Evolutionary conservation across 2,329 filamentous ascomycete genomes (phyloP).

Genomic region (Blumeria graminis): DNA sequence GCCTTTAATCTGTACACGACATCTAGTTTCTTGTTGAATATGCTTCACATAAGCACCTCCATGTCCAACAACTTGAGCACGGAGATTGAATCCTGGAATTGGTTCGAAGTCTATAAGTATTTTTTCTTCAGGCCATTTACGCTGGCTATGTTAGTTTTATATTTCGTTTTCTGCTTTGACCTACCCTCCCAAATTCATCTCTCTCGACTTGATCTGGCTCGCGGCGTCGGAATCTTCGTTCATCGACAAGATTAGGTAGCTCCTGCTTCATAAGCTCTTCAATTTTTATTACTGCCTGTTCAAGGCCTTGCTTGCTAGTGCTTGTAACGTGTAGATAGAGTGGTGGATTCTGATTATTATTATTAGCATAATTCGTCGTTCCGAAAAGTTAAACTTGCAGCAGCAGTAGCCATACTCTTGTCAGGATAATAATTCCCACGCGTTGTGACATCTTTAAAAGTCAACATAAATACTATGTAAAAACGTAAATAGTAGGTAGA

Average conservation of each 20-base stretch:
- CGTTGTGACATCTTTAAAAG: slow-evolving; percentile 84
- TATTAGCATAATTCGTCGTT: slow-evolving; percentile 5
- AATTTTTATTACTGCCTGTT: slow-evolving; percentile 67
- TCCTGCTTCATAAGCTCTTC: slow-evolving; percentile 93
- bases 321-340: slow-evolving; percentile 91
- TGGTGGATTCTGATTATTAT: slow-evolving; percentile 47
- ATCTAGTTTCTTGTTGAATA: slow-evolving; percentile 85
- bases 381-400: slow-evolving; percentile 31
- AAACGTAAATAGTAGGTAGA: slow-evolving; percentile 21
- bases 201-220: slow-evolving; percentile 62
- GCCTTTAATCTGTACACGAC: slow-evolving; percentile 94
- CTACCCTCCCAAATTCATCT: slow-evolving; percentile 73
- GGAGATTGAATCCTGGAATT: slow-evolving; percentile 80
- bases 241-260: slow-evolving; percentile 81
- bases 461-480: slow-evolving; percentile 27
- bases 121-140: slow-evolving; percentile 96
- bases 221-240: slow-evolving; percentile 68
- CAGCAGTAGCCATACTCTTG: slow-evolving; percentile 85
- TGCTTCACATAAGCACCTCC: slow-evolving; percentile 94
- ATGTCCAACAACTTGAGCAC: slow-evolving; percentile 85
- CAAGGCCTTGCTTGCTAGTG: slow-evolving; percentile 74
- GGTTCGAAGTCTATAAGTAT: slow-evolving; percentile 81
- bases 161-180: slow-evolving; percentile 11
- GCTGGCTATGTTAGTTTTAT: slow-evolving; percentile 24
- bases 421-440: slow-evolving; percentile 92